Evolutionary conservation across 768 basidiomycete genomes (phyloP).

Genomic region (Boletus reticulatus): DNA sequence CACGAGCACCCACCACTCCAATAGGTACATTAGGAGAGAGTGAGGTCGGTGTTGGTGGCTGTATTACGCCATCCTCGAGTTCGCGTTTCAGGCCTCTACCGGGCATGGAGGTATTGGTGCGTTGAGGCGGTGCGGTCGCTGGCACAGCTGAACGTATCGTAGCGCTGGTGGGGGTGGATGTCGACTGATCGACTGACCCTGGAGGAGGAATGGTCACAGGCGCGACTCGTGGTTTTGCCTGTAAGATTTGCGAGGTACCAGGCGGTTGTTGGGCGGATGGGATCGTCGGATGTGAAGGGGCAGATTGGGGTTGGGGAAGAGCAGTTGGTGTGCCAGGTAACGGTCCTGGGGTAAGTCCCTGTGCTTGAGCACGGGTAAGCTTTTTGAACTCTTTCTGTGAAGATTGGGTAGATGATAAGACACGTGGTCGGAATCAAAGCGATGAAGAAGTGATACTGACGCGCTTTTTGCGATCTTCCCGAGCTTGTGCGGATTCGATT

Average conservation of each 20-base stretch:
- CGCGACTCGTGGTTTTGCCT: slow-evolving; percentile 29
- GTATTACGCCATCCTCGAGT: slow-evolving; percentile 25
- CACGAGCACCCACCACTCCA: slow-evolving; percentile 48
- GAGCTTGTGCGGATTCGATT: slow-evolving; percentile 67
- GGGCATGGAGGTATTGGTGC: slow-evolving; percentile 10
- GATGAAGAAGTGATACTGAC: slow-evolving; percentile 39
- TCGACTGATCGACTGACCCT: slow-evolving; percentile 24
- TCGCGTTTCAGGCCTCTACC: slow-evolving; percentile 35
- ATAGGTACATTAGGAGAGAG: slow-evolving; percentile 26
- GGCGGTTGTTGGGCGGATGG: slow-evolving; percentile 25
- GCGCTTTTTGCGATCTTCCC: slow-evolving; percentile 76
- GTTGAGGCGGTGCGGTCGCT: slow-evolving; percentile 24
- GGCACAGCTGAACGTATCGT: slow-evolving; percentile 30
- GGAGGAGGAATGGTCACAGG: slow-evolving; percentile 33
- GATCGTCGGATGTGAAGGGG: slow-evolving; percentile 23
- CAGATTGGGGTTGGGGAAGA: slow-evolving; percentile 35
- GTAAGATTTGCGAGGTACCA: slow-evolving; percentile 9
- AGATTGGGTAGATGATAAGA: slow-evolving; percentile 3
- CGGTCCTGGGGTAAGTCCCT: slow-evolving; percentile 23
- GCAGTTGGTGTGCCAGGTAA: slow-evolving; percentile 22
- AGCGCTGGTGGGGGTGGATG: slow-evolving; percentile 33
- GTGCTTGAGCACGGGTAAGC: slow-evolving; percentile 55
- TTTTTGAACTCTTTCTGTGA: slow-evolving; percentile 70
- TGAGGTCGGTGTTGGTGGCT: slow-evolving; percentile 20
- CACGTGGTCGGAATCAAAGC: slow-evolving; percentile 8